Evolutionary conservation across 306 rosid species (phyloP).

Genomic region (Lablab purpureus): DNA sequence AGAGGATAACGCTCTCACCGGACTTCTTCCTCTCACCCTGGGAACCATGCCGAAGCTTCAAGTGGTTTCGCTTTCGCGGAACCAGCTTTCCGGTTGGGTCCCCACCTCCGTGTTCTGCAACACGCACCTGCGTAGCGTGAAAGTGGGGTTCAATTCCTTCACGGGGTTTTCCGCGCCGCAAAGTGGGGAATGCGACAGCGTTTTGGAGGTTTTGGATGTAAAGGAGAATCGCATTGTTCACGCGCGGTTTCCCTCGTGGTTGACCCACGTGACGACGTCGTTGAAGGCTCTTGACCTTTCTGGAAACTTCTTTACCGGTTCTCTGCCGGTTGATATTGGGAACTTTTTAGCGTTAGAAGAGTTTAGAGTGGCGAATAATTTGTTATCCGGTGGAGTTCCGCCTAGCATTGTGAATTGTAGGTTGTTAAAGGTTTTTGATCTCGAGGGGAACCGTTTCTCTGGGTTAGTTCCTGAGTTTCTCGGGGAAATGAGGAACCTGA

Average conservation of each 20-base stretch:
- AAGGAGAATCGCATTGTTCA: constrained; percentile 58
- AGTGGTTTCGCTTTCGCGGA: constrained; percentile 69
- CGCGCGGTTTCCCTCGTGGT: constrained; percentile 68
- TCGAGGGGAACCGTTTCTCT: constrained; percentile 61
- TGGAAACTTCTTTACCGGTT: constrained; percentile 69
- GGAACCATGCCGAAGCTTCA: constrained; percentile 71
- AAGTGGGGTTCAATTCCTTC: constrained; percentile 68
- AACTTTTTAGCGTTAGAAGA: constrained; percentile 61
- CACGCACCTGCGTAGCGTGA: constrained; percentile 50
- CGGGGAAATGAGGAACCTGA: constrained; percentile 54
- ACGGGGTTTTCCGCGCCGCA: constrained; percentile 69
- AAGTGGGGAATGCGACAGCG: constrained; percentile 50
- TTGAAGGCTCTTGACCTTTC: constrained; percentile 67
- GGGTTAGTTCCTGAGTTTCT: constrained; percentile 67
- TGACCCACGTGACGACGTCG: constrained; percentile 51
- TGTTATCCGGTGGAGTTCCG: constrained; percentile 65
- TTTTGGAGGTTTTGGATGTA: constrained; percentile 66
- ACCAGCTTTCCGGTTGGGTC: constrained; percentile 67
- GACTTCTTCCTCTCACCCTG: constrained; percentile 69
- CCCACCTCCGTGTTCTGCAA: constrained; percentile 67
- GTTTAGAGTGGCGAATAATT: constrained; percentile 58
- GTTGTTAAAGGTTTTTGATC: constrained; percentile 64
- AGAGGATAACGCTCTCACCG: constrained; percentile 64
- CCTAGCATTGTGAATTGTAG: constrained; percentile 62
- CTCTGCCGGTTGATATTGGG: constrained; percentile 59